Conservation (phyloP, 176 grass and related monocot genomes). For the Eleusine coracana region DNA sequence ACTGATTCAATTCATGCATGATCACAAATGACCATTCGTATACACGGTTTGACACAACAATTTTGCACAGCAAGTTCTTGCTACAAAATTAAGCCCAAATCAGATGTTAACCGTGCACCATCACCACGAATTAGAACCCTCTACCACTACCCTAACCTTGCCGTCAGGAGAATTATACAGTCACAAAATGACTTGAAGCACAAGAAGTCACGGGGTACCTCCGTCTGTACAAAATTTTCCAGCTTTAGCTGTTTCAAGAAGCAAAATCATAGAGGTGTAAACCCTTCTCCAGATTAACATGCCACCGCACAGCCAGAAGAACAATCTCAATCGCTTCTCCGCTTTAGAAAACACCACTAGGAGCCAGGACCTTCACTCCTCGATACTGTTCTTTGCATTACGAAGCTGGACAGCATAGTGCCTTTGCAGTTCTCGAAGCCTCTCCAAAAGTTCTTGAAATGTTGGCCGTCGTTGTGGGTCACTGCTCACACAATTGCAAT, state of each 20-base stretch:
- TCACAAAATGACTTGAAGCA: constrained; percentile 1
- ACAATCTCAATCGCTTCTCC: neutral
- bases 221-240: constrained; percentile 40
- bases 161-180: constrained; percentile 1
- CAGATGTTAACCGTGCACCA: neutral
- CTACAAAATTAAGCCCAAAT: constrained; percentile 11
- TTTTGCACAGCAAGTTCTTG: constrained; percentile 12
- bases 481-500: constrained; percentile 45
- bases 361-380: constrained; percentile 46
- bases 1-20: constrained; percentile 15
- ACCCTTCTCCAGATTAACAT: neutral
- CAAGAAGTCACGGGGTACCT: constrained; percentile 18
- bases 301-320: neutral
- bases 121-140: constrained; percentile 12
- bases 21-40: constrained; percentile 7
- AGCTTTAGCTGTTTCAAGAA: constrained; percentile 35
- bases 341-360: neutral
- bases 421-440: constrained; percentile 67
- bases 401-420: constrained; percentile 70
- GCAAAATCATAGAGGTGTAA: constrained; percentile 23
- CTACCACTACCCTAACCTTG: constrained; percentile 38
- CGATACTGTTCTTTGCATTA: constrained; percentile 51
- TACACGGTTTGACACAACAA: constrained; percentile 6
- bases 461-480: constrained; percentile 70
- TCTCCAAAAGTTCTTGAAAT: constrained; percentile 81